A percentile compares a stretch with the other conserved stretches of the same genome.
phyloP scores from a whole-genome alignment of 495 filamentous ascomycete species.

The Xylaria sp. region DNA sequence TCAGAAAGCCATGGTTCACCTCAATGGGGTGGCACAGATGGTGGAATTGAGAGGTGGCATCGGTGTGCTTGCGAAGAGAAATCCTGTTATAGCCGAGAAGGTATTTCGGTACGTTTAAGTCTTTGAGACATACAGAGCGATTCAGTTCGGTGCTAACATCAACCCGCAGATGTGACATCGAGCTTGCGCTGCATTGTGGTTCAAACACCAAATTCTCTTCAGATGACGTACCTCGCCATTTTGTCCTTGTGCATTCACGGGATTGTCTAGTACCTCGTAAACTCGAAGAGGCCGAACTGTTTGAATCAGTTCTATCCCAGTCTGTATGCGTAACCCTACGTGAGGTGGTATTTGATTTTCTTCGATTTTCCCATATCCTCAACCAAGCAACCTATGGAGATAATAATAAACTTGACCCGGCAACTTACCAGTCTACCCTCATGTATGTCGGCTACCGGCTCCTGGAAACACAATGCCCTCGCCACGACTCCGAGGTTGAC shows the following conservation, averaged over 20 bases:
- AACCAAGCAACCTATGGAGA: not conserved
- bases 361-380: conserved; percentile 11
- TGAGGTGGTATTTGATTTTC: conserved; percentile 1
- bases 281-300: not conserved
- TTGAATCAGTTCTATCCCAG: not conserved
- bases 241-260: not conserved
- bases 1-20: conserved; percentile 22
- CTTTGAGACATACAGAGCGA: not conserved
- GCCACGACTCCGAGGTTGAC: not conserved
- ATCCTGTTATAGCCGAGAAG: conserved; percentile 17
- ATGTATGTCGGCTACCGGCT: conserved; percentile 22
- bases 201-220: conserved; percentile 17
- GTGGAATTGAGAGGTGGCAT: conserved; percentile 14
- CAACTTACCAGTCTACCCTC: conserved; percentile 7
- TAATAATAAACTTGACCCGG: not conserved
- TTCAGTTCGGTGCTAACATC: not conserved
- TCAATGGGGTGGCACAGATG: conserved; percentile 1
- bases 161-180: conserved; percentile 14
- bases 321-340: conserved; percentile 14
- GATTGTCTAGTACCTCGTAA: not conserved
- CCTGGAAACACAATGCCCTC: not conserved
- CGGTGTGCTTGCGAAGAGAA: conserved; percentile 5
- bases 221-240: not conserved
- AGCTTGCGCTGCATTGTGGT: conserved; percentile 14
- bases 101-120: conserved; percentile 9